phyloP scores from a whole-genome alignment of 176 grass and related monocot genomes.

The Poa pratensis region DNA sequence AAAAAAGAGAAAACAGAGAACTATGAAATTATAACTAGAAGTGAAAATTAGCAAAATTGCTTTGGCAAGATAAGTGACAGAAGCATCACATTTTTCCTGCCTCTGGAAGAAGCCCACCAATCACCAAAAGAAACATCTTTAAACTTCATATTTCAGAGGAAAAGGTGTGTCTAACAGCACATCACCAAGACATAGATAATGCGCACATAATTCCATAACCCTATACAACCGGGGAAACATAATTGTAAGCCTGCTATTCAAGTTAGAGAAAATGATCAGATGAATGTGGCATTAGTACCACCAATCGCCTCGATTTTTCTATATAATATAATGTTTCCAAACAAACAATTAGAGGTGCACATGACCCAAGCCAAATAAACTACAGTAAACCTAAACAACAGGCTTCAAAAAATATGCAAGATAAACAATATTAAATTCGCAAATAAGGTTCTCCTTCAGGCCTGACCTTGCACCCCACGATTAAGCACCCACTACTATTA shows the following conservation, averaged over 20 bases:
- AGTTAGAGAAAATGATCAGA: background rate
- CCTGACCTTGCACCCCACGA: background rate
- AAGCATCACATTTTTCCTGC: conserved; percentile 1
- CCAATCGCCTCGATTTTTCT: background rate
- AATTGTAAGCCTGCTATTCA: background rate
- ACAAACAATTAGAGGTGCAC: background rate
- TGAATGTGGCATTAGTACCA: conserved; percentile 5
- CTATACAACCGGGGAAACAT: background rate
- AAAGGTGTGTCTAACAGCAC: conserved; percentile 1
- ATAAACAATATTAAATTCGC: background rate
- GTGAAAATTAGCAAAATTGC: background rate
- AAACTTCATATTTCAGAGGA: background rate
- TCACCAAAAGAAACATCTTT: background rate
- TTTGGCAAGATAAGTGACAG: conserved; percentile 12
- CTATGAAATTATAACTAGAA: conserved; percentile 39
- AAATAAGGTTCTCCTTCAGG: background rate
- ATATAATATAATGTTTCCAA: conserved; percentile 1
- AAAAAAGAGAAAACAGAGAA: conserved; percentile 21
- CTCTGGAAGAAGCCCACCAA: background rate
- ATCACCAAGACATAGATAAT: background rate
- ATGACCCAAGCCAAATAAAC: background rate
- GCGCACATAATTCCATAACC: background rate
- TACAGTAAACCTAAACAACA: background rate
- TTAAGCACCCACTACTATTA: background rate
- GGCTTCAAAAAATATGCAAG: background rate